Evolutionary conservation across 208 protist genomes (phyloP).

Genomic region (Acanthamoeba culbertsoni): DNA sequence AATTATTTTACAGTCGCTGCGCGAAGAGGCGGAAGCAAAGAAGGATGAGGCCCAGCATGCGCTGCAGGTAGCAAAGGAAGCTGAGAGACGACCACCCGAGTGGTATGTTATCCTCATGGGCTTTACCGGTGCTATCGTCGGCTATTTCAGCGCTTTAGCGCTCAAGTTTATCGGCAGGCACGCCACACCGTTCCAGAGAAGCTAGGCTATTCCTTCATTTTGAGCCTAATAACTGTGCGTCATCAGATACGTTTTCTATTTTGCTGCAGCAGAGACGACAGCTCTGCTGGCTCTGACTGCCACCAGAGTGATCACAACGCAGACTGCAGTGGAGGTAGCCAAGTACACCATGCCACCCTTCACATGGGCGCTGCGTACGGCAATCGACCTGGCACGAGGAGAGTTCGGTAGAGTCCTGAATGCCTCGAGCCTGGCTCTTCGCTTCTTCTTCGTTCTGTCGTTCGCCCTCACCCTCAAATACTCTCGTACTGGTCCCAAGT

Average conservation of each 20-base stretch:
- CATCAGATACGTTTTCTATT: slow-evolving; percentile 24
- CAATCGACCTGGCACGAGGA: neutral
- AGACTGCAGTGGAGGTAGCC: slow-evolving; percentile 39
- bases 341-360: slow-evolving; percentile 42
- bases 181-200: no score
- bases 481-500: neutral
- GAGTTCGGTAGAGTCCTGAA: neutral
- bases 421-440: neutral
- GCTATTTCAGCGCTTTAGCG: neutral
- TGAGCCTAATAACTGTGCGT: neutral
- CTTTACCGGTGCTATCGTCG: neutral
- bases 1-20: no score
- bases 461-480: neutral
- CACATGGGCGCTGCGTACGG: neutral
- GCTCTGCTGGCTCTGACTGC: neutral
- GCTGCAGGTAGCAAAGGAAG: no score
- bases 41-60: no score
- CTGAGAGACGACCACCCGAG: neutral
- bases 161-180: slow-evolving; percentile 18
- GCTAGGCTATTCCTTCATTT: no score
- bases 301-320: slow-evolving; percentile 10
- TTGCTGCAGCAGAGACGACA: slow-evolving; percentile 20
- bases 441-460: slow-evolving; percentile 10
- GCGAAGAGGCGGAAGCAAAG: neutral
- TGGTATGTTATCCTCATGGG: slow-evolving; percentile 45